These are phyloP conservation scores for Ceratocystis alfenasii DNA, from an alignment of 2,329 filamentous ascomycete genomes.

Conservation along the genomic window DNA sequence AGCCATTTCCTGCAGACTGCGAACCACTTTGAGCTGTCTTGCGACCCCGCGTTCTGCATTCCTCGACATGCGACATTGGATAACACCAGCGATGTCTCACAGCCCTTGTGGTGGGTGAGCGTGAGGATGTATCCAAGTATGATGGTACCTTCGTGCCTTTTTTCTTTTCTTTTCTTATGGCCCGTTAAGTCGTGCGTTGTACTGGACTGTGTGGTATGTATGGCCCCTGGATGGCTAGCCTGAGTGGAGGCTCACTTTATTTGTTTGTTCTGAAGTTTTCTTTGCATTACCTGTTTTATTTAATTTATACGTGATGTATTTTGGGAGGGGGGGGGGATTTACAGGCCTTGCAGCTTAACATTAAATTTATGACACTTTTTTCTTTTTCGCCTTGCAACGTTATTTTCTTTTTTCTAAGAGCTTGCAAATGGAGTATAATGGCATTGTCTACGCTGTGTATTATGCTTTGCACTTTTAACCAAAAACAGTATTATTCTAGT, in stretches of 20 bases:
- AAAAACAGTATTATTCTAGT: not conserved
- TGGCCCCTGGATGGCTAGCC: too few species aligned
- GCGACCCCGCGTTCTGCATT: not conserved
- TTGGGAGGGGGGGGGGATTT: not conserved
- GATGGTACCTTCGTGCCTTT: not conserved
- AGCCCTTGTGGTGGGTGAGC: too few species aligned
- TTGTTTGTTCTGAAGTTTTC: conserved; percentile 1
- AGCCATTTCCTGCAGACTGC: not conserved
- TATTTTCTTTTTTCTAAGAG: not conserved
- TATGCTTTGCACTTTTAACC: not conserved
- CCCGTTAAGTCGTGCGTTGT: too few species aligned
- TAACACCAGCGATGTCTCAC: too few species aligned
- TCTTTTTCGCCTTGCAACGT: not conserved
- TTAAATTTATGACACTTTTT: conserved; percentile 6
- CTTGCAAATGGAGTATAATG: not conserved
- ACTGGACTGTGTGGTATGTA: too few species aligned
- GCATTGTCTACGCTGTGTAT: not conserved
- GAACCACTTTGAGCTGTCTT: not conserved
- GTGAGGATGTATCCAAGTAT: not conserved
- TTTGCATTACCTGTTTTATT: conserved; percentile 3
- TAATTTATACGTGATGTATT: not conserved
- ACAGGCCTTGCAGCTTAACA: conserved; percentile 2
- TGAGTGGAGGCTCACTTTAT: not conserved
- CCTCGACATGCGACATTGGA: not conserved
- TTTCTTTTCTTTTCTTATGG: not conserved